Conservation (phyloP, 1,284 basidiomycete species). For the Cryptococcus wingfieldii region DNA sequence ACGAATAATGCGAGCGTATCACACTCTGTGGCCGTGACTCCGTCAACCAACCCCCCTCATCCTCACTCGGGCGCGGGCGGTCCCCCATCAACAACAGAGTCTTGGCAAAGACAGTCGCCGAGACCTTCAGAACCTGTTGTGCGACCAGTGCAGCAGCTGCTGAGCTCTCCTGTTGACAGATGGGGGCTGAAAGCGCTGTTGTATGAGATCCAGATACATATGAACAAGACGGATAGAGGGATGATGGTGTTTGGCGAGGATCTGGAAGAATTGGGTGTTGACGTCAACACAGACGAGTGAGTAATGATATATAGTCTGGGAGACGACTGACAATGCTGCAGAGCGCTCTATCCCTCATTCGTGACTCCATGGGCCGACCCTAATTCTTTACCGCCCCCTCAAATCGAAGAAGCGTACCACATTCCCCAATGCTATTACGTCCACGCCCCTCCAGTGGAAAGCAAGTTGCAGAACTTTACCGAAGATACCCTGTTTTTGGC, state of each 20-base stretch:
- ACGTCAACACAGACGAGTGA: conserved; percentile 78
- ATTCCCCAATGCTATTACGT: conserved; percentile 92
- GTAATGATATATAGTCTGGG: conserved; percentile 34
- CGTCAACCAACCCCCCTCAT: conserved; percentile 32
- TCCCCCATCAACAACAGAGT: conserved; percentile 29
- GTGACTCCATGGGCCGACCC: conserved; percentile 97
- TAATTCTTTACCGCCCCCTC: conserved; percentile 51
- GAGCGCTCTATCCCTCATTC: conserved; percentile 86
- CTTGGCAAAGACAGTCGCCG: conserved; percentile 34
- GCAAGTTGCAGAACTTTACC: conserved; percentile 81
- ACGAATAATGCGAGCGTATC: conserved; percentile 20
- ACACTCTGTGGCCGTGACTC: conserved; percentile 30
- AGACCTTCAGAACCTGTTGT: conserved; percentile 57
- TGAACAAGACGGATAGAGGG: conserved; percentile 78
- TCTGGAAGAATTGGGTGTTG: conserved; percentile 85
- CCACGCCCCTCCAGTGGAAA: conserved; percentile 79
- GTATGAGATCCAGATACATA: conserved; percentile 73
- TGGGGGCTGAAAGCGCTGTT: conserved; percentile 89
- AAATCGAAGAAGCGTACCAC: conserved; percentile 58
- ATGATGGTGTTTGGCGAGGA: conserved; percentile 87
- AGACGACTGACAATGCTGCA: conserved; percentile 36
- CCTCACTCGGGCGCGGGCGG: conserved; percentile 16
- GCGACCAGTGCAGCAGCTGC: conserved; percentile 90
- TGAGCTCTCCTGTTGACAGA: conserved; percentile 88
- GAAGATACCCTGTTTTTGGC: conserved; percentile 99